A percentile compares a stretch with the other conserved stretches of the same genome.
These are phyloP conservation scores for Huntiella abstrusa DNA, from an alignment of 2,329 filamentous ascomycete genomes.

Conservation along the genomic window DNA sequence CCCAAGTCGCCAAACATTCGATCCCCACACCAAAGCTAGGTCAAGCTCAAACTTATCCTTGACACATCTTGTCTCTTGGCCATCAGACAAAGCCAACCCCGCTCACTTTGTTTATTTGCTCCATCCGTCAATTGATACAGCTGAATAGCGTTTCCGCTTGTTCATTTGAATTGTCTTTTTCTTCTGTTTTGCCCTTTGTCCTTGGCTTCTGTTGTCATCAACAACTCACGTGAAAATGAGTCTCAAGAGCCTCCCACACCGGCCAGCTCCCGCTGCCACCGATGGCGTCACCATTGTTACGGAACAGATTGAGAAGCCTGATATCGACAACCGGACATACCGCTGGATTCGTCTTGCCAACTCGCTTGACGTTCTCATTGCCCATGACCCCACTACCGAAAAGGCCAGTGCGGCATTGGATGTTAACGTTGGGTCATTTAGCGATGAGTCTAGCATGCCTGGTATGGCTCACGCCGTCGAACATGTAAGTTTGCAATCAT, in stretches of 20 bases:
- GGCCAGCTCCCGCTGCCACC: background rate
- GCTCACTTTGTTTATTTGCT: too few relatives aligned
- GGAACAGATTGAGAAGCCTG: conserved; percentile 62
- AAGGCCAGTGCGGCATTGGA: conserved; percentile 92
- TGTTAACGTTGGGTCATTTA: conserved; percentile 91
- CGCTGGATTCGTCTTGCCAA: conserved; percentile 73
- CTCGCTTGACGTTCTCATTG: conserved; percentile 73
- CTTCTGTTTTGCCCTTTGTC: background rate
- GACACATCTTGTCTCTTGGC: too few relatives aligned
- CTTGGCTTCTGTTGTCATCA: background rate
- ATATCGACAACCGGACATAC: conserved; percentile 72
- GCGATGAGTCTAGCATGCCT: conserved; percentile 75
- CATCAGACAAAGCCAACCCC: too few relatives aligned
- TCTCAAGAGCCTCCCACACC: background rate
- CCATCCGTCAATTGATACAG: too few relatives aligned
- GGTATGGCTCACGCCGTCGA: conserved; percentile 93
- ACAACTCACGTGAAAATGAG: background rate
- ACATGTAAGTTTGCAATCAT: conserved; percentile 36
- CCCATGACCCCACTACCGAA: conserved; percentile 88
- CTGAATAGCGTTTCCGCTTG: background rate
- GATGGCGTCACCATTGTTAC: conserved; percentile 26
- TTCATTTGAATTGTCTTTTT: background rate
- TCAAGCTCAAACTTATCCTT: too few relatives aligned
- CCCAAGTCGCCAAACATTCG: too few relatives aligned
- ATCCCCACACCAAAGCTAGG: too few relatives aligned